Conservation (phyloP, 106 monocot genomes). For the Posidonia australis region DNA sequence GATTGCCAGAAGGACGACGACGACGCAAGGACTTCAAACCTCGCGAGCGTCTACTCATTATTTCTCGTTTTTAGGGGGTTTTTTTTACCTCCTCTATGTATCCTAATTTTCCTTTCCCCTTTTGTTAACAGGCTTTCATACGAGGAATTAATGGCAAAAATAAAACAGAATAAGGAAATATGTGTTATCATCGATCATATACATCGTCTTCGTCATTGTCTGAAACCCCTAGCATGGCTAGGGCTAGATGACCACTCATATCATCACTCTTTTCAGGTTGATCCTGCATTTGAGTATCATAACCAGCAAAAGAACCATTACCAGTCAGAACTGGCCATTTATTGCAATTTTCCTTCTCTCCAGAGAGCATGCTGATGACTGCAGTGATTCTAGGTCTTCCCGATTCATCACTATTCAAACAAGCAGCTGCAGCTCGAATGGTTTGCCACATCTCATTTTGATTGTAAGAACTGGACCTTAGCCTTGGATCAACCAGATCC, state of each 20-base stretch:
- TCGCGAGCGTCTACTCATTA: too few species aligned
- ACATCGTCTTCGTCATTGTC: slow-evolving; percentile 46
- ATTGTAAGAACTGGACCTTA: slow-evolving; percentile 26
- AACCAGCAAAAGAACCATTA: slow-evolving; percentile 29
- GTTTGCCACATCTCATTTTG: slow-evolving; percentile 39
- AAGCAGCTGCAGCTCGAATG: slow-evolving; percentile 48
- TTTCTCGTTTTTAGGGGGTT: too few species aligned
- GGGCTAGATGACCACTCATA: slow-evolving; percentile 52
- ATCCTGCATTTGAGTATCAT: slow-evolving; percentile 17
- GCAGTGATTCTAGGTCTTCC: slow-evolving; percentile 49
- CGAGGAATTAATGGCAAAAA: too few species aligned
- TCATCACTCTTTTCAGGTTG: slow-evolving; percentile 19
- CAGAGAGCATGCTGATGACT: slow-evolving; percentile 46
- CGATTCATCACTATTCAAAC: slow-evolving; percentile 46
- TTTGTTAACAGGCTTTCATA: too few species aligned
- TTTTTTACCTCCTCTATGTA: too few species aligned
- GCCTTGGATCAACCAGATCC: slow-evolving; percentile 48
- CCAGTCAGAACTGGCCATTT: slow-evolving; percentile 31
- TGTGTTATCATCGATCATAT: slow-evolving; percentile 1
- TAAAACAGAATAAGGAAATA: too few species aligned
- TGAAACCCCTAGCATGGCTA: slow-evolving; percentile 79
- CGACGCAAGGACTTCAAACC: too few species aligned
- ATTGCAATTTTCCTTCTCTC: slow-evolving; percentile 19
- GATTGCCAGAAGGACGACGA: too few species aligned
- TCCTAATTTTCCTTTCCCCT: too few species aligned